These are phyloP conservation scores for Eragrostis nindensis DNA, from an alignment of 176 grass and related monocot species.

Conservation along the genomic window DNA sequence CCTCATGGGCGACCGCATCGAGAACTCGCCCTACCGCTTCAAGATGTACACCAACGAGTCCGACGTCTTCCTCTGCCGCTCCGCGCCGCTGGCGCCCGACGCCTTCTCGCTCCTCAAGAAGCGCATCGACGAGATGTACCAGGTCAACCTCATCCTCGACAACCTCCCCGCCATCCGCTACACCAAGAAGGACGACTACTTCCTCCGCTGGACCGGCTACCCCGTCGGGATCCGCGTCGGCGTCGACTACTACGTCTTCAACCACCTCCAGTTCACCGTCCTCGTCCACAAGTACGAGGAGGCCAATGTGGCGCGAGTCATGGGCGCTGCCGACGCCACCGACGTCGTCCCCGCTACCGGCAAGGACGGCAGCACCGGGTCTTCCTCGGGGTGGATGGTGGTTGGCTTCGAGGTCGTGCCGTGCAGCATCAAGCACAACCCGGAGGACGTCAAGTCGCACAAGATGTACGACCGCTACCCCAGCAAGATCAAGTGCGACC, in stretches of 20 bases:
- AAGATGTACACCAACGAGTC: conserved; percentile 69
- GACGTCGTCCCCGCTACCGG: conserved; percentile 35
- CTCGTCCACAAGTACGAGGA: conserved; percentile 82
- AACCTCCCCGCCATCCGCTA: conserved; percentile 86
- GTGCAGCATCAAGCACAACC: conserved; percentile 62
- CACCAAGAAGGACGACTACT: conserved; percentile 68
- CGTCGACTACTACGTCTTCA: conserved; percentile 76
- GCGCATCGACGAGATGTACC: conserved; percentile 87
- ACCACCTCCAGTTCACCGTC: conserved; percentile 79
- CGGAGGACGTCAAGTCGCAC: conserved; percentile 49
- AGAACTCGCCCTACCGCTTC: conserved; percentile 82
- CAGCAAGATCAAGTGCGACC: conserved; percentile 63
- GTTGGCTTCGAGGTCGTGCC: conserved; percentile 82
- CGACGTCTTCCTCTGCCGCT: conserved; percentile 66
- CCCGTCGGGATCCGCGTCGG: conserved; percentile 66
- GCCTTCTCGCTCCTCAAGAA: conserved; percentile 59
- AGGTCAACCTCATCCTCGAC: conserved; percentile 83
- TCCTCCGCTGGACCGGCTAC: conserved; percentile 75
- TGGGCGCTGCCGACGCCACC: conserved; percentile 56
- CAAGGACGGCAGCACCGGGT: conserved; percentile 25
- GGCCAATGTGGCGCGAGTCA: conserved; percentile 60
- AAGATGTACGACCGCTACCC: conserved; percentile 62
- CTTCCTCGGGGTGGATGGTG: conserved; percentile 63
- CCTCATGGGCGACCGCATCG: conserved; percentile 87
- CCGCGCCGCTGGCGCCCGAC: conserved; percentile 39